Evolutionary conservation across 148 eudicot genomes (phyloP), one percentile per base, ranked within the genome.

Genomic region (Rhododendron ovatum): DNA sequence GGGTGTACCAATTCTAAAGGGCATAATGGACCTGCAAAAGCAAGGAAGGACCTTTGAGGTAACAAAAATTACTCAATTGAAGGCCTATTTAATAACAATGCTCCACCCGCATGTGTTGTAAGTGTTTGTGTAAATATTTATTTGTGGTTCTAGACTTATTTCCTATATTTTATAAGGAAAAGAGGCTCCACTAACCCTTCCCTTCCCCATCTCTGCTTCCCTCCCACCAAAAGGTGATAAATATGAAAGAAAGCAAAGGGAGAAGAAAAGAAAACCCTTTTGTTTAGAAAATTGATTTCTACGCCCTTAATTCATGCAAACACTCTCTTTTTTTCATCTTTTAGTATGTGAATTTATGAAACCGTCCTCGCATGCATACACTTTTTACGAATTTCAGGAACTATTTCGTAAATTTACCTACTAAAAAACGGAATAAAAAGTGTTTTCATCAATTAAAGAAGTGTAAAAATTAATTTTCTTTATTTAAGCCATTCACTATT

Each of bases 191-290:
- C 43, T 6, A 39, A 33, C 51, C 47, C 43, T 35, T 41, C 80
- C 78, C 59, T 83, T 71, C 55, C 81, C 87, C 69, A 76, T 85
- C 88, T 28, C 71, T 26, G 35, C 73, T 67, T 10, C 73, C 33
- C 83, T 83, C 85, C 80, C 84, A 81, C 86, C 85, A 84, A 79
- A 84, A 77, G 51, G 84, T 82, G 51, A 53, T 81, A 87, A 86
- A 89, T 89, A 80, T 78, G 84, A 83, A 87, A 88, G 80, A 85
- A 79, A 85, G 77, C 76, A 77, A 50, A 18, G 67, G 39, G 76
- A 11, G 41, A 73, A 73, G 57, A 53, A 53, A 73, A 33, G 41
- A 33, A 63, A 57, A 20, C 55, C 81, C 81, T 85, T 51, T 30
- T 7, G 22, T 76, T 74, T 41, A 6, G 45, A 1, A 41, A 41